phyloP scores from a whole-genome alignment of 768 basidiomycete genomes.

The Hortiboletus flavorubellus region DNA sequence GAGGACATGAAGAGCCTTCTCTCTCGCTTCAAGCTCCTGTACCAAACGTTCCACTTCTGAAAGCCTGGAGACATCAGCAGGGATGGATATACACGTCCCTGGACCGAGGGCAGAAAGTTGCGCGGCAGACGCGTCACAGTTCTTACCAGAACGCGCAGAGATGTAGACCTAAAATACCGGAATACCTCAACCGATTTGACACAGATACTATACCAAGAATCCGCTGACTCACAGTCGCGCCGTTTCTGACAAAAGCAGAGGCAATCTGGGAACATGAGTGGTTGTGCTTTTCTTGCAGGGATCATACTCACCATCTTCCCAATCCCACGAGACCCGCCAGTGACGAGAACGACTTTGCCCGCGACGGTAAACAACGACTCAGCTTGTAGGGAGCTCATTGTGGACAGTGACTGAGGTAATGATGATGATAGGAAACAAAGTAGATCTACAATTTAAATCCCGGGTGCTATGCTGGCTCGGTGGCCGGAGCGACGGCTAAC shows the following conservation, averaged over 20 bases:
- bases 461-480: not conserved
- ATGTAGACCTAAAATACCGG: constrained; percentile 50
- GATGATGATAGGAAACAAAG: not conserved
- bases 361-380: constrained; percentile 47
- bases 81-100: constrained; percentile 51
- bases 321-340: constrained; percentile 64
- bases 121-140: constrained; percentile 48
- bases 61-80: constrained; percentile 51
- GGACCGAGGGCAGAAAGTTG: constrained; percentile 53
- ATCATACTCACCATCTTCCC: constrained; percentile 53
- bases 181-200: constrained; percentile 4
- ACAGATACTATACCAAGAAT: not conserved
- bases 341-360: constrained; percentile 55
- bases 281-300: not conserved
- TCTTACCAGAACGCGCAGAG: constrained; percentile 51
- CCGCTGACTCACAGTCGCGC: constrained; percentile 45
- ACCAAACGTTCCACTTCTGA: constrained; percentile 54
- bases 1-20: constrained; percentile 52
- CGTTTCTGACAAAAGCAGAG: constrained; percentile 58
- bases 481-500: not conserved
- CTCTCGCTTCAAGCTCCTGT: constrained; percentile 46
- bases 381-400: constrained; percentile 37
- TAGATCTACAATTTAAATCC: not conserved
- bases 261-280: constrained; percentile 46
- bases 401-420: not conserved